Conservation (phyloP, 768 basidiomycete genomes). For the Mycena belliarum region DNA sequence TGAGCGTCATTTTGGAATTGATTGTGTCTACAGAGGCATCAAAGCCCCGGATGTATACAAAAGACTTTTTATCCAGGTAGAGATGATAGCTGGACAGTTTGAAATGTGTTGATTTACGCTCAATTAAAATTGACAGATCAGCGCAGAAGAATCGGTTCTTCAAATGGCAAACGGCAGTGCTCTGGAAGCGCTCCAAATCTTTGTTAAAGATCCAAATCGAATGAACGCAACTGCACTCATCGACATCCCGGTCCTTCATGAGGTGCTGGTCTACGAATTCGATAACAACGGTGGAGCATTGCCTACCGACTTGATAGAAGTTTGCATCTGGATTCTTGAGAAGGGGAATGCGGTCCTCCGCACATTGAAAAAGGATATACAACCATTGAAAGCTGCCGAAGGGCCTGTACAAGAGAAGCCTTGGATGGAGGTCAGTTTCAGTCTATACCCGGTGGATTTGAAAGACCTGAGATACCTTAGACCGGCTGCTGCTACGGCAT, state of each 20-base stretch:
- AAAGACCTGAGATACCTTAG: not conserved
- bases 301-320: not conserved
- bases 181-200: slow-evolving; percentile 6
- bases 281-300: not conserved
- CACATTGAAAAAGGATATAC: not conserved
- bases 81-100: too few species aligned
- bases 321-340: not conserved
- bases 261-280: slow-evolving; percentile 14
- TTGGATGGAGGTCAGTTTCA: not conserved
- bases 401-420: not conserved
- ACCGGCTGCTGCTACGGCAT: slow-evolving; percentile 22
- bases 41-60: not conserved
- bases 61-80: slow-evolving; percentile 13
- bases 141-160: slow-evolving; percentile 26
- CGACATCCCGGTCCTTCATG: slow-evolving; percentile 20
- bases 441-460: too few species aligned
- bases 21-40: not conserved
- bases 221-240: slow-evolving; percentile 1
- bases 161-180: slow-evolving; percentile 22
- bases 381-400: not conserved
- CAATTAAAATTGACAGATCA: slow-evolving; percentile 16
- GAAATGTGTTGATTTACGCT: too few species aligned
- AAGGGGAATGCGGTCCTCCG: not conserved
- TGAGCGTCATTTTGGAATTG: not conserved
- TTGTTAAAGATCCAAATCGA: slow-evolving; percentile 4